Conservation (phyloP, 2,329 filamentous ascomycete genomes). For the Claviceps digitariae region DNA sequence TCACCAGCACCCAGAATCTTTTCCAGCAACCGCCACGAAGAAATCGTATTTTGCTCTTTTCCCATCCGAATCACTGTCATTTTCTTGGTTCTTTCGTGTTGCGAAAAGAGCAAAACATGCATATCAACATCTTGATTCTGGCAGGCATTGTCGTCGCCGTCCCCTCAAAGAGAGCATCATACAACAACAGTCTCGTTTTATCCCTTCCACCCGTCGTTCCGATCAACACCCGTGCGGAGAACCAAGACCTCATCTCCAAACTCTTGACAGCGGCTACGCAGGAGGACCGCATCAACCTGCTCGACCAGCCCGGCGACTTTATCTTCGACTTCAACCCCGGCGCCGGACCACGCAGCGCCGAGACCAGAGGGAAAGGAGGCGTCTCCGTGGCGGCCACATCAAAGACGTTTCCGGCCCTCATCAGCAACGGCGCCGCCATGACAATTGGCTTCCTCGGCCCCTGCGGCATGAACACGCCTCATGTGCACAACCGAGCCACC, state of each 20-base stretch:
- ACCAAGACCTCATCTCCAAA: slow-evolving; percentile 16
- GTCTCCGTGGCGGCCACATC: slow-evolving; percentile 26
- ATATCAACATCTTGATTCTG: slow-evolving; percentile 1
- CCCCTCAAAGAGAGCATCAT: background rate
- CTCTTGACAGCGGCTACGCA: slow-evolving; percentile 18
- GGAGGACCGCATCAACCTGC: slow-evolving; percentile 18
- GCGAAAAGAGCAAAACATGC: background rate
- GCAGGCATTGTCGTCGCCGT: background rate
- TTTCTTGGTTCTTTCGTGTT: no score
- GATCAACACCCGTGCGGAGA: slow-evolving; percentile 15
- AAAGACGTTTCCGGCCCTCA: slow-evolving; percentile 36
- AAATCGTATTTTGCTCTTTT: no score
- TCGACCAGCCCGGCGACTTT: slow-evolving; percentile 23
- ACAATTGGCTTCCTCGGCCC: slow-evolving; percentile 34
- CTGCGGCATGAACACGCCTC: slow-evolving; percentile 38
- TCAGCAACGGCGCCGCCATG: slow-evolving; percentile 31
- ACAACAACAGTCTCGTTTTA: slow-evolving; percentile 7
- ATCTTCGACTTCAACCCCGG: slow-evolving; percentile 28
- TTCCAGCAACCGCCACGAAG: no score
- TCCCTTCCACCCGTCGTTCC: slow-evolving; percentile 15
- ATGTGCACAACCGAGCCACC: slow-evolving; percentile 33
- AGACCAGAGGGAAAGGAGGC: slow-evolving; percentile 22
- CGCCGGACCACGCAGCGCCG: slow-evolving; percentile 6
- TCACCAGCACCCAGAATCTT: background rate
- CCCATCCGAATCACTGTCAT: no score